Evolutionary conservation across 208 protist genomes (phyloP), one percentile per base, ranked within the genome.

Genomic region (Sergeia podlipaevii): DNA sequence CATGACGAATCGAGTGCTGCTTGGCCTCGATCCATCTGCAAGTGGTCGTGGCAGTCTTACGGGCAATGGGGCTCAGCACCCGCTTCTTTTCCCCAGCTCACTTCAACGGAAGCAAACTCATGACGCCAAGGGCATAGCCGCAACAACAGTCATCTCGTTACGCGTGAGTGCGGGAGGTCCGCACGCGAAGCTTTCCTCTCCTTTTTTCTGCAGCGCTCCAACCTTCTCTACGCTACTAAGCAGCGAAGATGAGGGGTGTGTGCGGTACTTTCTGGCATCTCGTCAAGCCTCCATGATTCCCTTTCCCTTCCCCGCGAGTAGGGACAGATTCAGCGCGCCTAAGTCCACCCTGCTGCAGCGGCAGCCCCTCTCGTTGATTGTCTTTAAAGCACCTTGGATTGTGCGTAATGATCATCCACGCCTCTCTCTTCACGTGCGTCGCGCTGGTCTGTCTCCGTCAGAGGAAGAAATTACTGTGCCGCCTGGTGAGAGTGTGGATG

Each of bases 121-220:
- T 38, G 11, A 38, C 34, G n/a, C 13, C 13, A 38, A 11, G 34
- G 34, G n/a, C n/a, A n/a, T n/a, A n/a, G n/a, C n/a, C n/a, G n/a
- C n/a, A n/a, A n/a, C n/a, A n/a, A n/a, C n/a, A n/a, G n/a, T n/a
- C n/a, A n/a, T n/a, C n/a, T n/a, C n/a, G n/a, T n/a, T n/a, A n/a
- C n/a, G n/a, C n/a, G n/a, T n/a, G n/a, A n/a, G n/a, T n/a, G n/a
- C n/a, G n/a, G n/a, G n/a, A n/a, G n/a, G n/a, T 45, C 11, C 20
- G 11, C 42, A 29, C n/a, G 61, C 46, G 34, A 68, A 48, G 37
- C 48, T 47, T 11, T 72, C 70, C 13, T 39, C 57, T 29, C 24
- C 39, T n/a, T 72, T 70, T 54, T 30, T 51, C 6, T 77, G 70
- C 47, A 54, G 47, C 39, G 51, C 52, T 18, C 26, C 55, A 39